Evolutionary conservation across 345 rosid genomes (phyloP).

Genomic region (Cochlearia excelsa): DNA sequence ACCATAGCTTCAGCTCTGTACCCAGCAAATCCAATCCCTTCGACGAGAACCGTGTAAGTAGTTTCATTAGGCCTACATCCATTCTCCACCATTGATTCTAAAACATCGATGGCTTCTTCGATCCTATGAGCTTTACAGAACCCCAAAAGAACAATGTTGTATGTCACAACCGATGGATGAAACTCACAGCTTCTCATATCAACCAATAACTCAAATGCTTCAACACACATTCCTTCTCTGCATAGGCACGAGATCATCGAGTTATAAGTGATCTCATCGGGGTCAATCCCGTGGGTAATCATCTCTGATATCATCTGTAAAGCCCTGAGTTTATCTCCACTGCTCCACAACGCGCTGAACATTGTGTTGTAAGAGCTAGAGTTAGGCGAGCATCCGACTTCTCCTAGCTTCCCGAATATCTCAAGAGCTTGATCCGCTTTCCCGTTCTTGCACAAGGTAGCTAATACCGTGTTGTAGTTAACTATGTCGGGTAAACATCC

Average conservation of each 20-base stretch:
- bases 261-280: slow-evolving; percentile 77
- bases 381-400: slow-evolving; percentile 73
- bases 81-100: slow-evolving; percentile 57
- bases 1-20: slow-evolving; percentile 70
- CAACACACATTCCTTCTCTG: slow-evolving; percentile 81
- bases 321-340: slow-evolving; percentile 57
- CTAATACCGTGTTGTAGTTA: slow-evolving; percentile 71
- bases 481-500: slow-evolving; percentile 83
- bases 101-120: slow-evolving; percentile 60
- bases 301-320: slow-evolving; percentile 62
- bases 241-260: slow-evolving; percentile 79
- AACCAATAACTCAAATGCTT: slow-evolving; percentile 58
- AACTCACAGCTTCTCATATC: slow-evolving; percentile 67
- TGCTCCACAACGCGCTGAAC: slow-evolving; percentile 76
- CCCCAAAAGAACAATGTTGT: slow-evolving; percentile 73
- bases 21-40: slow-evolving; percentile 79
- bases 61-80: slow-evolving; percentile 80
- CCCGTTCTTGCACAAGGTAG: slow-evolving; percentile 68
- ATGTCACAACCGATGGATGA: slow-evolving; percentile 60
- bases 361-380: slow-evolving; percentile 78
- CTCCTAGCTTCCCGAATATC: slow-evolving; percentile 60
- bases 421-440: slow-evolving; percentile 68
- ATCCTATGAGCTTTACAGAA: slow-evolving; percentile 64
- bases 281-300: slow-evolving; percentile 55
- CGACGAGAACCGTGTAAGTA: slow-evolving; percentile 57